Evolutionary conservation across 768 basidiomycete species (phyloP).

Genomic region (Lactarius hatsudake): DNA sequence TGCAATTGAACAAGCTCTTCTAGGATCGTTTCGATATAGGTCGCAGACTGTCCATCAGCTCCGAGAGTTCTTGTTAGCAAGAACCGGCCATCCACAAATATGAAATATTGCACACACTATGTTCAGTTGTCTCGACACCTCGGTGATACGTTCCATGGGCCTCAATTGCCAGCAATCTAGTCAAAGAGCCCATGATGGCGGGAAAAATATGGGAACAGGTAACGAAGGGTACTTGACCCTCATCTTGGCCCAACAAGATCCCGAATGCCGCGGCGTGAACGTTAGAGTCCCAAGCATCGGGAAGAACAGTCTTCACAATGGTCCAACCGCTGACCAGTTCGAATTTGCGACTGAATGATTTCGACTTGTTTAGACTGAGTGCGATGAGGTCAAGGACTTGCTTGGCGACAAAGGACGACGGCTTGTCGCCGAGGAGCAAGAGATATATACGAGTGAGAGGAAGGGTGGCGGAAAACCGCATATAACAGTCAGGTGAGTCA

Average conservation of each 20-base stretch:
- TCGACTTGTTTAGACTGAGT: constrained; percentile 50
- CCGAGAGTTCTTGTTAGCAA: neutral
- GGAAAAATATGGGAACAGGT: constrained; percentile 68
- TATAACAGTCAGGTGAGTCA: constrained; percentile 49
- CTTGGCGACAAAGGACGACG: constrained; percentile 54
- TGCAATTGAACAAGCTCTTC: constrained; percentile 72
- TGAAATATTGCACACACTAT: constrained; percentile 15
- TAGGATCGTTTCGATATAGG: constrained; percentile 52
- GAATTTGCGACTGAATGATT: constrained; percentile 75
- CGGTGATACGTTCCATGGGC: constrained; percentile 7
- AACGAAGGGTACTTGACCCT: constrained; percentile 38
- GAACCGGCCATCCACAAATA: neutral
- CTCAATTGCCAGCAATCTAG: constrained; percentile 44
- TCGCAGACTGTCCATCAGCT: constrained; percentile 16
- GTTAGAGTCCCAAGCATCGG: constrained; percentile 59
- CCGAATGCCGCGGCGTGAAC: constrained; percentile 71
- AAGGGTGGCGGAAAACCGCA: constrained; percentile 68
- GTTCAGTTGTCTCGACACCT: constrained; percentile 29
- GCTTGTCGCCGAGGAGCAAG: constrained; percentile 76
- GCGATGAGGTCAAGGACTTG: constrained; percentile 60
- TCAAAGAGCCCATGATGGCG: constrained; percentile 67
- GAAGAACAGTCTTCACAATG: constrained; percentile 64
- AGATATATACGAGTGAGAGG: constrained; percentile 78
- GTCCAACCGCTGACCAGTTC: constrained; percentile 85
- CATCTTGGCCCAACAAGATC: constrained; percentile 52